Evolutionary conservation across 164 flowering plant genomes (phyloP).

Genomic region (Berberis vulgaris): DNA sequence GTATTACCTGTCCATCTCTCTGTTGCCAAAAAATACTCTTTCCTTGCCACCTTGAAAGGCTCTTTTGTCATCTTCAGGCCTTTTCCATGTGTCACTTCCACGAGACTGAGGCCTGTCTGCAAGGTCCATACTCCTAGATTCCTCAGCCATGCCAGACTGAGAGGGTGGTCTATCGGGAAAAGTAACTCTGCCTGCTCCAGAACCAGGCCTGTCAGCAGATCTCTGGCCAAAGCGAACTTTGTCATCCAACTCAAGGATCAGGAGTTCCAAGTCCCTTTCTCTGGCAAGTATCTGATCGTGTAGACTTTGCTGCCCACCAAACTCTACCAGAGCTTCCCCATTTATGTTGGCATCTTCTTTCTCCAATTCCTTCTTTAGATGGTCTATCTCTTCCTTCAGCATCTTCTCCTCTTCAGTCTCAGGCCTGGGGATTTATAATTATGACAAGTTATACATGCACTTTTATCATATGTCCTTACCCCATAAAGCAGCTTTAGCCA

Average conservation of each 20-base stretch:
- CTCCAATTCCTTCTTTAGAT: constrained; percentile 22
- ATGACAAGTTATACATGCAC: too few species aligned
- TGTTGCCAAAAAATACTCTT: constrained; percentile 32
- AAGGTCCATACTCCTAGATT: constrained; percentile 43
- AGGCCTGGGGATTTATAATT: constrained; percentile 18
- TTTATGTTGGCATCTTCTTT: constrained; percentile 15
- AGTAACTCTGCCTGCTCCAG: constrained; percentile 26
- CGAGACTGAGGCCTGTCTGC: constrained; percentile 57
- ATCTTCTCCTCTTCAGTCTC: constrained; percentile 29
- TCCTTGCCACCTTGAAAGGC: constrained; percentile 45
- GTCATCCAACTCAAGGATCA: constrained; percentile 44
- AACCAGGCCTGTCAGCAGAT: constrained; percentile 27
- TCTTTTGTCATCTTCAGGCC: constrained; percentile 51
- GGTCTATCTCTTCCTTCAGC: constrained; percentile 28
- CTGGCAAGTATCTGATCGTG: constrained; percentile 10
- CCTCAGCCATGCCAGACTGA: constrained; percentile 53
- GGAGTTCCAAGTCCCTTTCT: constrained; percentile 30
- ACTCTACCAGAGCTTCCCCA: constrained; percentile 15
- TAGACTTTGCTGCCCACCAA: constrained; percentile 13
- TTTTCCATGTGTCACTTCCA: constrained; percentile 48
- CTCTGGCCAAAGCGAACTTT: constrained; percentile 39
- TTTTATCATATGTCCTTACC: too few species aligned
- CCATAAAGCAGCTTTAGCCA: too few species aligned
- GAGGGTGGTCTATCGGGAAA: constrained; percentile 50
- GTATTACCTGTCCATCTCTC: constrained; percentile 40